A percentile compares a stretch with the other conserved stretches of the same genome.
Conservation (phyloP, 306 rosid species). For the Coriaria nepalensis region DNA sequence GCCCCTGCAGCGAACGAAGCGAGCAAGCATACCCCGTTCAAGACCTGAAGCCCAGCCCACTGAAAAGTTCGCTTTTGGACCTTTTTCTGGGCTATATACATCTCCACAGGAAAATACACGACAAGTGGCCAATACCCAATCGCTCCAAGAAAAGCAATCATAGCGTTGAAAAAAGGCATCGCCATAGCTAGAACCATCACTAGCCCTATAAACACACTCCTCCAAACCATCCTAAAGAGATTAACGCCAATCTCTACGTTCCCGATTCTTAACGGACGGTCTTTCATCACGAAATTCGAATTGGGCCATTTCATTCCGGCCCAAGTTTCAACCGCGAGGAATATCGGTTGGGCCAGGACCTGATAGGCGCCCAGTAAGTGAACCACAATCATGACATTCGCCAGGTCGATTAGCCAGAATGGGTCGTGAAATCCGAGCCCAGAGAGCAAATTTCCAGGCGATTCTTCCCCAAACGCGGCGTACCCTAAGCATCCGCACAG, state of each 20-base stretch:
- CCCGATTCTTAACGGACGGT: slow-evolving; percentile 16
- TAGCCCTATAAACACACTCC: slow-evolving; percentile 24
- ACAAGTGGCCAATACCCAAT: slow-evolving; percentile 48
- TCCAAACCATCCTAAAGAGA: slow-evolving; percentile 44
- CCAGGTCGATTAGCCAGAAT: slow-evolving; percentile 45
- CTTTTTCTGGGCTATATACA: slow-evolving; percentile 33
- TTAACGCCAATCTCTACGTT: slow-evolving; percentile 20
- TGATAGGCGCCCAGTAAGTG: slow-evolving; percentile 68
- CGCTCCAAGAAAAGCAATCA: slow-evolving; percentile 53
- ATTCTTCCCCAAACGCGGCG: slow-evolving; percentile 48
- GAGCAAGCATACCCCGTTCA: slow-evolving; percentile 27
- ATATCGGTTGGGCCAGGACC: slow-evolving; percentile 38
- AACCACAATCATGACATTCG: slow-evolving; percentile 37
- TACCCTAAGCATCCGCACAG: slow-evolving; percentile 42
- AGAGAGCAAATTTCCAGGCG: slow-evolving; percentile 52
- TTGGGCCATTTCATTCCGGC: slow-evolving; percentile 30
- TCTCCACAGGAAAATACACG: slow-evolving; percentile 46
- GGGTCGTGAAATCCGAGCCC: slow-evolving; percentile 53
- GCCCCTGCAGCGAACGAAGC: slow-evolving; percentile 28
- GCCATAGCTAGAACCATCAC: slow-evolving; percentile 29
- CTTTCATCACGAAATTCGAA: slow-evolving; percentile 26
- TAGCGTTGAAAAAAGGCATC: slow-evolving; percentile 40
- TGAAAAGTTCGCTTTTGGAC: slow-evolving; percentile 17
- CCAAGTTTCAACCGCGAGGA: slow-evolving; percentile 25
- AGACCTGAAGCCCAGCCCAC: slow-evolving; percentile 37